phyloP scores from a whole-genome alignment of 768 basidiomycete species.

The Xerocomus potaroensis region DNA sequence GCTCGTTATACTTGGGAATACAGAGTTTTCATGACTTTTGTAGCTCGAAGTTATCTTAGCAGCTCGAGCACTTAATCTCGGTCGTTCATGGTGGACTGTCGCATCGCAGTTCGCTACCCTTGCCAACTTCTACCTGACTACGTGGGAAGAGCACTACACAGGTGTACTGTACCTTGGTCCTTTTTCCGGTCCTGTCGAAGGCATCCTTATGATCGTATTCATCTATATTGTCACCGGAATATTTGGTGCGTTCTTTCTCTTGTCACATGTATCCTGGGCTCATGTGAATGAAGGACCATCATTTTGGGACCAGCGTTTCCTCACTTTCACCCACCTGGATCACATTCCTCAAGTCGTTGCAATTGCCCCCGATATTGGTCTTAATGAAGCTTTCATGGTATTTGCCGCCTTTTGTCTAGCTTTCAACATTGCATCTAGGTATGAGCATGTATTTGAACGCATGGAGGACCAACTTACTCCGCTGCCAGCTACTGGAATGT shows the following conservation, averaged over 20 bases:
- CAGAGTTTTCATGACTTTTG: background rate
- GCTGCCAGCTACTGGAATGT: constrained; percentile 75
- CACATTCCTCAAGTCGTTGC: constrained; percentile 43
- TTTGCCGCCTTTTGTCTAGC: constrained; percentile 66
- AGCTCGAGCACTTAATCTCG: constrained; percentile 82
- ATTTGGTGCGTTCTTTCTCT: constrained; percentile 46
- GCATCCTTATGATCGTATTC: constrained; percentile 78
- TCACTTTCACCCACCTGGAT: constrained; percentile 55
- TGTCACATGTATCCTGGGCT: background rate
- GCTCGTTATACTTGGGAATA: background rate
- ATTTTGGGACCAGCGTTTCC: constrained; percentile 75
- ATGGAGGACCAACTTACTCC: constrained; percentile 3
- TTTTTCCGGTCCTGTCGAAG: constrained; percentile 96
- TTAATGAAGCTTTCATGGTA: constrained; percentile 88
- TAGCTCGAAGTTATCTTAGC: constrained; percentile 86
- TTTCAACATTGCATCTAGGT: constrained; percentile 80
- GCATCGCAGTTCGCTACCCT: constrained; percentile 70
- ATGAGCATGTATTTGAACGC: background rate
- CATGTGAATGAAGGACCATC: constrained; percentile 50
- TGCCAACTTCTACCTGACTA: constrained; percentile 69
- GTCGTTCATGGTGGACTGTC: constrained; percentile 97
- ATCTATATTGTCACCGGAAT: constrained; percentile 79
- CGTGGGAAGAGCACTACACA: constrained; percentile 87
- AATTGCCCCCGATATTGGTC: constrained; percentile 57
- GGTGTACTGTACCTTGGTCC: constrained; percentile 88